These are phyloP conservation scores for Boletus smithii DNA, from an alignment of 1,284 basidiomycete genomes.

Conservation along the genomic window DNA sequence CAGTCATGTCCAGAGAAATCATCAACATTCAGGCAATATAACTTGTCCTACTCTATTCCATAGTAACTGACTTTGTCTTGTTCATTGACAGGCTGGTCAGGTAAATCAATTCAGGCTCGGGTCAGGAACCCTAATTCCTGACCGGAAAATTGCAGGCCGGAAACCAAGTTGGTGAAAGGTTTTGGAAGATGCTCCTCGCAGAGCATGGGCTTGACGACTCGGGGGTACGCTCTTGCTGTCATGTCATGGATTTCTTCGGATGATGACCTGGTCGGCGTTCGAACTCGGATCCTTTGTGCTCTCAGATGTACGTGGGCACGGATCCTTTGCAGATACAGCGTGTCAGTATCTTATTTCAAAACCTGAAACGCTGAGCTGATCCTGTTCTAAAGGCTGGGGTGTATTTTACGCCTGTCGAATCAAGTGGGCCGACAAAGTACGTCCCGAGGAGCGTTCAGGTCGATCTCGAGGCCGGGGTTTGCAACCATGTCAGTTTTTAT, in stretches of 20 bases:
- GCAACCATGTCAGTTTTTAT: conserved; percentile 59
- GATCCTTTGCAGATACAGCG: conserved; percentile 48
- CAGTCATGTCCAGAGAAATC: conserved; percentile 55
- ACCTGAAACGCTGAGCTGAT: neutral
- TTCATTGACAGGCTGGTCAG: conserved; percentile 51
- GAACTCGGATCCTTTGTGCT: conserved; percentile 3
- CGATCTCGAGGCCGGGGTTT: conserved; percentile 90
- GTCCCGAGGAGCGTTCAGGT: conserved; percentile 93
- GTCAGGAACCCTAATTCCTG: conserved; percentile 16
- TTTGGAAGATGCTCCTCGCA: conserved; percentile 76
- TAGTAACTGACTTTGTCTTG: conserved; percentile 8
- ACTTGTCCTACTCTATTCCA: neutral
- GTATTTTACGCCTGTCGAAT: conserved; percentile 67
- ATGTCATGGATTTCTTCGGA: conserved; percentile 15
- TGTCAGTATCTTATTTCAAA: conserved; percentile 29
- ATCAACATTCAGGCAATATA: conserved; percentile 57
- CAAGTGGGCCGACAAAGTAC: conserved; percentile 56
- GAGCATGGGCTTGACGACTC: conserved; percentile 74
- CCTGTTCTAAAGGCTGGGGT: conserved; percentile 54
- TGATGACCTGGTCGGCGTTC: conserved; percentile 25
- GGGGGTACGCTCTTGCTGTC: conserved; percentile 49
- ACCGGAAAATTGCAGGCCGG: conserved; percentile 48
- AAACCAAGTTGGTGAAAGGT: conserved; percentile 75
- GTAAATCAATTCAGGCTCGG: conserved; percentile 33
- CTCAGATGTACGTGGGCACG: conserved; percentile 46